Evolutionary conservation across 352 stramenopile species (phyloP), one percentile per base, ranked within the genome.

Genomic region (Lagenidium giganteum): DNA sequence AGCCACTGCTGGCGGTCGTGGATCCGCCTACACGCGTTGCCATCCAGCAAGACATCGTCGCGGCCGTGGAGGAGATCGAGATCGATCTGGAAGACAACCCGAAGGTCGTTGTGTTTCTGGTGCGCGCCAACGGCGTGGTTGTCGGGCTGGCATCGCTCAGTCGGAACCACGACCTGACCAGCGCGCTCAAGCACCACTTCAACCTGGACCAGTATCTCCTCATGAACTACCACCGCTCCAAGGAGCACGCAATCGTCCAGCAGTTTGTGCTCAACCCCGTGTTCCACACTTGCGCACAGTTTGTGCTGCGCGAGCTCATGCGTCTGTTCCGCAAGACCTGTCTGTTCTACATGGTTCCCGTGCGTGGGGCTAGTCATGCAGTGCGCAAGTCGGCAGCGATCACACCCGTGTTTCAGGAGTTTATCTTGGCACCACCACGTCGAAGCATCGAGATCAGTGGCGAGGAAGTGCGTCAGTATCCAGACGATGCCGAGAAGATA

Each of bases 271-370:
- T 95, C 8, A 89, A 91, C 47, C 83, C 84, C 8, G 77, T 87
- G 12, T 92, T 92, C 35, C 47, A 56, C 6, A 54, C 61, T 6
- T 84, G 72, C 41, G 64, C 64, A 16, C 66, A 78, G 0, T 83
- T 75, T 50, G 42, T 93, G 9, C 46, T 95, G 3, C 71, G 87
- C 34, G 84, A 95, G 60, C 58, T 89, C 12, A 89, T 95, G 74
- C 72, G 79, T 7, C 51, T 76, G 16, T 85, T 76, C 39, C 57
- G 59, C 5, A 87, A 90, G 46, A 83, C 78, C 3, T 89, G 83
- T 14, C 38, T 95, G 8, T 67, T 83, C 33, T 64, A 71, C 17
- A 53, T 61, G 40, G 63, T 82, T 61, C 7, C 31, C 28, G 8
- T 47, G 52, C 34, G 16, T 23, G 43, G 22, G 1, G 33, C 29